Conservation (phyloP, 2,329 filamentous ascomycete species). For the Aureobasidium melanogenum region DNA sequence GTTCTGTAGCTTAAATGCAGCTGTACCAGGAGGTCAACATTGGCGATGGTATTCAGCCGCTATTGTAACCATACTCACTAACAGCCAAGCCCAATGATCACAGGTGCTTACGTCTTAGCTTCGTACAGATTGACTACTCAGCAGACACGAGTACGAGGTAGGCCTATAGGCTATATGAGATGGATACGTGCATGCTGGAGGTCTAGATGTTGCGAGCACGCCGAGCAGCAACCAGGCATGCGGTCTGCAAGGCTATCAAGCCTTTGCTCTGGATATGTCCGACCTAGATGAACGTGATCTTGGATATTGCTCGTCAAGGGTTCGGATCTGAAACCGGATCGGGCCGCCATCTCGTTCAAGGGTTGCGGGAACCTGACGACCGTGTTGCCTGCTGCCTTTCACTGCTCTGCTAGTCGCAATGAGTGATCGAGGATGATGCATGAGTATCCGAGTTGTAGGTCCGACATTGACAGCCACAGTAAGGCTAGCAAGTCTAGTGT, state of each 20-base stretch:
- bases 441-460: no score
- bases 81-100: no score
- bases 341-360: neutral
- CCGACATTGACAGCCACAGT: no score
- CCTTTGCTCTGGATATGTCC: neutral
- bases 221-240: no score
- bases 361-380: no score
- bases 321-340: neutral
- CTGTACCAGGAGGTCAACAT: neutral
- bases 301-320: neutral
- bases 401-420: no score
- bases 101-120: neutral
- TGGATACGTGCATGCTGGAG: neutral
- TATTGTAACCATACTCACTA: neutral
- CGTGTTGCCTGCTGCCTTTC: no score
- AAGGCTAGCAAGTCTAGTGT: no score
- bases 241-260: neutral
- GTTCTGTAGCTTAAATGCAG: neutral
- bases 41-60: neutral
- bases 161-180: neutral
- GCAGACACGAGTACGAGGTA: neutral
- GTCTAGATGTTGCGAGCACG: neutral
- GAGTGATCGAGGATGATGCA: no score
- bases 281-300: neutral
- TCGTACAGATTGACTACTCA: neutral